Evolutionary conservation across 2,329 filamentous ascomycete species (phyloP), one percentile per base, ranked within the genome.

Genomic region (Fusarium camptoceras): DNA sequence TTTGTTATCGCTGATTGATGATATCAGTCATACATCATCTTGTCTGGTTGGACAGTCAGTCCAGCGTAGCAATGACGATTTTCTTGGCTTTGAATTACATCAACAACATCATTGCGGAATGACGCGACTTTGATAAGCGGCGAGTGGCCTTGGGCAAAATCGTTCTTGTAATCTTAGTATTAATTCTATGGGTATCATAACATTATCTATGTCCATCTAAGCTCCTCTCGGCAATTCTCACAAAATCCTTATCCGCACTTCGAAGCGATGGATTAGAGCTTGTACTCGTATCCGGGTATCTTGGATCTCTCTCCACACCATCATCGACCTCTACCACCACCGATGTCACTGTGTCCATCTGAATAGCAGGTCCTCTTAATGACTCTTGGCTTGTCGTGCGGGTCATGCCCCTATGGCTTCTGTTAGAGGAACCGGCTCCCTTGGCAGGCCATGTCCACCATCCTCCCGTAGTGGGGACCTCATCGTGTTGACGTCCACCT

Each of bases 291-390:
- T 73, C 53, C 14, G 76, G 75, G 56, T 71, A 78, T 60, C 73
- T 67, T 16, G 58, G 57, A 47, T 76, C 72, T 22, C 74, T 61
- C 47, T 77, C 73, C 47, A 66, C 68, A 10, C 69, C 56, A n/a
- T 76, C 59, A 6, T 79, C 78, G 9, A 74, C 72, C 66, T 84
- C 82, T 1, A 84, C 78, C 6, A 81, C 79, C 1, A 84, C 80
- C 5, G 75, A 80, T 9, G 81, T 84, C 1, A 83, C 79, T 3
- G 81, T 81, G 61, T 84, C 81, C 75, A 83, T 81, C 68, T 83
- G 82, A 18, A 83, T 83, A 10, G 80, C 78, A 27, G 80, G 76
- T 1, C 79, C 78, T 42, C 78, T 69, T n/a, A 80, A 63, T 16
- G 76, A 78, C 30, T 79, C 77, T 34, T 77, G 72, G 22, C 79